Conservation (phyloP, 805 yeast species). For the Ogataea nakhonphanomensis region DNA sequence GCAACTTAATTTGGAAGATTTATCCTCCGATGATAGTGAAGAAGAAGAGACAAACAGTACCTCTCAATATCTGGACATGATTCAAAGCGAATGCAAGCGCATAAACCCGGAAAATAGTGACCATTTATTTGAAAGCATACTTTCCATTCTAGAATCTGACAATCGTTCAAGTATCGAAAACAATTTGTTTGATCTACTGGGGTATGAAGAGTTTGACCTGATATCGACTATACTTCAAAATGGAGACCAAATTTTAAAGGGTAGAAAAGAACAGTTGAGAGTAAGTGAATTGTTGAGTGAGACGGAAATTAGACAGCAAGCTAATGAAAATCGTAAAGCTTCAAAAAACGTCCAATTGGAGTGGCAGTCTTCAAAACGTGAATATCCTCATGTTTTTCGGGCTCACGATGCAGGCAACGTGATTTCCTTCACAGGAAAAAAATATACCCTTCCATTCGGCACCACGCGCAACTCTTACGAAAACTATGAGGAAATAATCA, state of each 20-base stretch:
- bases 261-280: constrained; percentile 12
- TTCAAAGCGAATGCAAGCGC: constrained; percentile 26
- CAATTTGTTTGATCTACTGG: constrained; percentile 71
- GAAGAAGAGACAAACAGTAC: not conserved
- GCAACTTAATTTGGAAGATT: constrained; percentile 18
- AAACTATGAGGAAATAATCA: constrained; percentile 66
- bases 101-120: constrained; percentile 22
- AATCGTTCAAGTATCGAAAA: constrained; percentile 62
- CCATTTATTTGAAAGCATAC: constrained; percentile 22
- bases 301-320: constrained; percentile 52
- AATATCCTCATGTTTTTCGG: constrained; percentile 86
- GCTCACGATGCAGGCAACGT: constrained; percentile 64
- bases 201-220: constrained; percentile 81
- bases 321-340: constrained; percentile 44
- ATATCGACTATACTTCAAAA: constrained; percentile 59
- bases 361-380: constrained; percentile 42
- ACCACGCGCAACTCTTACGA: constrained; percentile 62
- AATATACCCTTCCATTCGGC: constrained; percentile 76
- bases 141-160: constrained; percentile 34
- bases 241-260: constrained; percentile 32
- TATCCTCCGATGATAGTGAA: constrained; percentile 7
- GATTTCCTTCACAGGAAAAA: constrained; percentile 77
- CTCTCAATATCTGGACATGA: constrained; percentile 17
- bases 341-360: constrained; percentile 49
- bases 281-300: constrained; percentile 41